phyloP scores from a whole-genome alignment of 805 yeast genomes.

The Citeromyces matritensis region DNA sequence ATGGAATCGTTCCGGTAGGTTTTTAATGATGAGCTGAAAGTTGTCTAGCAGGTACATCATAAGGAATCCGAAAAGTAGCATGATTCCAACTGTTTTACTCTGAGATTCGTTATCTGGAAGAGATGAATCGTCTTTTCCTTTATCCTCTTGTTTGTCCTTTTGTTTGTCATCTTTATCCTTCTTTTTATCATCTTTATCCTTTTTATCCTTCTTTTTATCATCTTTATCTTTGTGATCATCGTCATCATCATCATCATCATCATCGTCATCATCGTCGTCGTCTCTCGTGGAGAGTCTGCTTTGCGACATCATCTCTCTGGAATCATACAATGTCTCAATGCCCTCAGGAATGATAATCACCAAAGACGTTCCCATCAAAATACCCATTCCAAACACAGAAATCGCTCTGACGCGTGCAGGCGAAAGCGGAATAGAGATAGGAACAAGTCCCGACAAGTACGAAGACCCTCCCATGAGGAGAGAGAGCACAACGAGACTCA shows the following conservation, averaged over 20 bases:
- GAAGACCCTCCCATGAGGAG: slow-evolving; percentile 6
- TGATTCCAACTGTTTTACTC: slow-evolving; percentile 23
- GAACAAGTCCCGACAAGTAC: slow-evolving; percentile 13
- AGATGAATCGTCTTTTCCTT: neutral
- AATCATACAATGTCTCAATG: slow-evolving; percentile 22
- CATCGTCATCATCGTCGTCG: too few species aligned
- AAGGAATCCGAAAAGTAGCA: slow-evolving; percentile 37
- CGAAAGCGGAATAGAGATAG: slow-evolving; percentile 9
- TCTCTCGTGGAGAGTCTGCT: too few species aligned
- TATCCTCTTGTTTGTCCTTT: too few species aligned
- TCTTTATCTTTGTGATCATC: too few species aligned
- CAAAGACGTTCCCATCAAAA: slow-evolving; percentile 44
- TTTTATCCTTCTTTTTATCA: too few species aligned
- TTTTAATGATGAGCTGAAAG: slow-evolving; percentile 5
- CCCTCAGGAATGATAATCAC: slow-evolving; percentile 57
- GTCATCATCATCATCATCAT: too few species aligned
- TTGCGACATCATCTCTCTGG: neutral
- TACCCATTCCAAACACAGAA: slow-evolving; percentile 42
- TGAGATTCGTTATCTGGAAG: slow-evolving; percentile 8
- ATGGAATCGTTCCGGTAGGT: too few species aligned
- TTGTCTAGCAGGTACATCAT: slow-evolving; percentile 37
- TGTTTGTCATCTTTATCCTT: too few species aligned
- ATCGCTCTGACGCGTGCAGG: slow-evolving; percentile 17
- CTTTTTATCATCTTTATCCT: too few species aligned
- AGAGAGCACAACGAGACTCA: slow-evolving; percentile 1